phyloP scores from a whole-genome alignment of 768 basidiomycete species.

The Psilocybe sp. region DNA sequence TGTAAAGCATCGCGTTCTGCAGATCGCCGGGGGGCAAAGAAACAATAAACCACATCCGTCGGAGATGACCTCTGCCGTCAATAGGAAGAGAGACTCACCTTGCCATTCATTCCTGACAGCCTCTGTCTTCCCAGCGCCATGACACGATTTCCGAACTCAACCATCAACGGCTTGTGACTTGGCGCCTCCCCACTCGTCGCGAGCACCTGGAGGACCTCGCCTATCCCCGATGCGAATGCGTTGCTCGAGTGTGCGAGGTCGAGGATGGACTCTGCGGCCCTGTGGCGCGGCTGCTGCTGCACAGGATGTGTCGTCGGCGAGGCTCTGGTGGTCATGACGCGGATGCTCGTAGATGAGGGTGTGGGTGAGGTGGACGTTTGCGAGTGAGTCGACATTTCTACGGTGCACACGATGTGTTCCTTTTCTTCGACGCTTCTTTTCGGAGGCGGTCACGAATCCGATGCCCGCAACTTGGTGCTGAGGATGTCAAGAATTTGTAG shows the following conservation, averaged over 20 bases:
- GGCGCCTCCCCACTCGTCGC: slow-evolving; percentile 15
- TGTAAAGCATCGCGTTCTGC: slow-evolving; percentile 33
- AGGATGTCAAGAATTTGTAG: background rate
- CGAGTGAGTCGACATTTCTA: slow-evolving; percentile 5
- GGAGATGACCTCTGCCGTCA: background rate
- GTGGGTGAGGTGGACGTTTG: slow-evolving; percentile 5
- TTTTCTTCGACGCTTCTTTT: background rate
- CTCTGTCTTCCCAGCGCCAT: slow-evolving; percentile 33
- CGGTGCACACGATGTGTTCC: background rate
- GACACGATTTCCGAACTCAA: slow-evolving; percentile 26
- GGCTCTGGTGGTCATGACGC: slow-evolving; percentile 11
- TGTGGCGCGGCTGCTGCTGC: background rate
- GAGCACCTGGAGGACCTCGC: slow-evolving; percentile 28
- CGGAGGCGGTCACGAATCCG: background rate
- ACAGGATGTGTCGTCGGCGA: slow-evolving; percentile 6
- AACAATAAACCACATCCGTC: background rate
- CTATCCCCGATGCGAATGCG: slow-evolving; percentile 29
- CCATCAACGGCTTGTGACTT: slow-evolving; percentile 26
- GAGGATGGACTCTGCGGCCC: slow-evolving; percentile 8
- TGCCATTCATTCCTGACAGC: slow-evolving; percentile 29
- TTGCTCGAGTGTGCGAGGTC: slow-evolving; percentile 23
- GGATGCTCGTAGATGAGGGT: slow-evolving; percentile 3
- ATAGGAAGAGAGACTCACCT: slow-evolving; percentile 14
- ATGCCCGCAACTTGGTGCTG: background rate
- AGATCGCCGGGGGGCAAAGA: background rate